Conservation (phyloP, 352 stramenopile species). For the Thalassiosira livingstoniorum region DNA sequence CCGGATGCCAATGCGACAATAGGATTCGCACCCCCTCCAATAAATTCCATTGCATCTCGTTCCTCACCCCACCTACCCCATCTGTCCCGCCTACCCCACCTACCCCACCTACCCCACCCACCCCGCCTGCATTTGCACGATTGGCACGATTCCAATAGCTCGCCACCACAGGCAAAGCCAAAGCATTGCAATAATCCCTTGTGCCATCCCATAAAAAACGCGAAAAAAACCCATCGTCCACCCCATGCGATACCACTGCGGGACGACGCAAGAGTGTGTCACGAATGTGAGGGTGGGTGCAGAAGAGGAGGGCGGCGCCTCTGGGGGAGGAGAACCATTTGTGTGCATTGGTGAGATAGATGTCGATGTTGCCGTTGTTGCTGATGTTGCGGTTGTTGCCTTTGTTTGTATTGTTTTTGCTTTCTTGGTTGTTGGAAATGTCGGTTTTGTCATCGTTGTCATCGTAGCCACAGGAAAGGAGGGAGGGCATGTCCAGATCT, state of each 20-base stretch:
- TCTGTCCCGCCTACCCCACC: no score
- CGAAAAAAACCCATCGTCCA: slow-evolving; percentile 90
- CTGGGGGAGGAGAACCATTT: slow-evolving; percentile 93
- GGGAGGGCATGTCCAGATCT: slow-evolving; percentile 79
- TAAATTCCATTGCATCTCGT: slow-evolving; percentile 87
- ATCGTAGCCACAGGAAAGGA: slow-evolving; percentile 23
- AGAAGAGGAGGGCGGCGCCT: slow-evolving; percentile 90
- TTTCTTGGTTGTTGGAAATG: no score
- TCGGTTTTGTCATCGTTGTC: no score
- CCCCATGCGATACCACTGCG: slow-evolving; percentile 91
- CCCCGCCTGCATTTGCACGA: no score
- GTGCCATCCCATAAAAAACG: slow-evolving; percentile 93
- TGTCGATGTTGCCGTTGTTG: slow-evolving; percentile 83
- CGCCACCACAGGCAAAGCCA: slow-evolving; percentile 88
- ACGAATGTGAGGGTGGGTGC: slow-evolving; percentile 68
- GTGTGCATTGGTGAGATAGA: slow-evolving; percentile 93
- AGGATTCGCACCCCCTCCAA: slow-evolving; percentile 83
- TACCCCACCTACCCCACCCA: no score
- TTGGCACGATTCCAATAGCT: slow-evolving; percentile 87
- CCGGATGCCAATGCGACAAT: slow-evolving; percentile 82
- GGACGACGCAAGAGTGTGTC: slow-evolving; percentile 73
- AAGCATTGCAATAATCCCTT: slow-evolving; percentile 90
- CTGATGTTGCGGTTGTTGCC: background rate
- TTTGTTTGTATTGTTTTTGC: background rate
- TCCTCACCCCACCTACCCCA: slow-evolving; percentile 68